Evolutionary conservation across 805 yeast species (phyloP), one percentile per base, ranked within the genome.

Genomic region (Jamesozyma rosinii): DNA sequence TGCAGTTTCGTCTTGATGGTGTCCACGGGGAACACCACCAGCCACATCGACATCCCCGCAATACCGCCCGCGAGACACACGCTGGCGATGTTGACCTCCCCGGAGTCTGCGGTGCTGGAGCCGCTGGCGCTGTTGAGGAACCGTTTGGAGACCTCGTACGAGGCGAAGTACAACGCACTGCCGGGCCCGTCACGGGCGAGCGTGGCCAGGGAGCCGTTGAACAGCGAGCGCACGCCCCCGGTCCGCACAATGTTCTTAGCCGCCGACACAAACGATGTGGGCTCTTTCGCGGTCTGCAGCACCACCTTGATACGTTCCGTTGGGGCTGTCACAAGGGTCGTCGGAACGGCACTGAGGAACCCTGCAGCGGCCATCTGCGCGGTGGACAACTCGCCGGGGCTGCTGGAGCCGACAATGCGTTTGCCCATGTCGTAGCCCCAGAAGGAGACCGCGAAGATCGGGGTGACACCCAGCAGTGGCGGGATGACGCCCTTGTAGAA

Each of bases 391-490:
- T 24, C 10, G 26, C 22, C 19, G 18, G 18, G 52, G 3, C 69
- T 61, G 21, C 48, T 64, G 3, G 63, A 50, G 1, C 75, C 53
- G 2, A 89, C 94, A 2, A 90, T 45, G 49, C 77, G 77, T 67
- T 87, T 88, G 49, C 97, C 97, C 42, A 86, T 71, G 58, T 88
- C 97, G 64, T 92, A 90, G 58, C 97, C 97, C 97, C 98, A 90
- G 69, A 90, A 90, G 1, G 95, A 83, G 20, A 92, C 92, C 2
- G 97, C 97, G 70, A 92, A 92, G 85, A 90, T 92, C 24, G 98
- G 98, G 0, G 97, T 92, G 19, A 90, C 97, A 20, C 98, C 98
- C n/a, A 85, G 60, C 41, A 90, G 67, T 3, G 98, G 98, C 13
- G 97, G 95, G 11, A 84, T 71, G 27, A 92, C 97, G 46, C 98